These are phyloP conservation scores for Leishmania amazonensis DNA, from an alignment of 208 protist genomes.

Conservation along the genomic window DNA sequence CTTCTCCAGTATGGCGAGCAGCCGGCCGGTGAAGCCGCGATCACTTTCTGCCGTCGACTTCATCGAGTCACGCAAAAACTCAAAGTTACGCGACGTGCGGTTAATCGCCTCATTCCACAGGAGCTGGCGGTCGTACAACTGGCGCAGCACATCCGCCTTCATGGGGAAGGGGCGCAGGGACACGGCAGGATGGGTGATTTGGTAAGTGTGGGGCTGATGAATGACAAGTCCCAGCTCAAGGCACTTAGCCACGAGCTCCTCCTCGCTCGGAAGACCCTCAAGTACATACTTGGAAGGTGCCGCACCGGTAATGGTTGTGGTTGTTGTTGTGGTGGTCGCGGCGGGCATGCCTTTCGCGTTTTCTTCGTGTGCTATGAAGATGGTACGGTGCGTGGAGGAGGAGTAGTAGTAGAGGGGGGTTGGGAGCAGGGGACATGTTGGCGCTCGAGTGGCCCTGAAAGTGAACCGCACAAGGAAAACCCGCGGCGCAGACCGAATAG, in stretches of 20 bases:
- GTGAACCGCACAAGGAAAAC: not conserved
- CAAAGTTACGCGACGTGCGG: slow-evolving; percentile 68
- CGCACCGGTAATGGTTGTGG: not conserved
- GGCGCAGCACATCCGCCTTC: slow-evolving; percentile 31
- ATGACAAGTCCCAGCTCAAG: slow-evolving; percentile 79
- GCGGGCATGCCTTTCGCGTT: not conserved
- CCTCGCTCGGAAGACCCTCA: slow-evolving; percentile 37
- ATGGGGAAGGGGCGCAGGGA: slow-evolving; percentile 68
- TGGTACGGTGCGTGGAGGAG: not conserved
- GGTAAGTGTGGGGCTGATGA: slow-evolving; percentile 36
- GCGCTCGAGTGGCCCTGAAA: not conserved
- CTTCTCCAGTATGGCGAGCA: slow-evolving; percentile 83
- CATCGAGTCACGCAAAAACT: slow-evolving; percentile 61
- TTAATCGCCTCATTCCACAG: slow-evolving; percentile 89
- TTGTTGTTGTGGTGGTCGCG: not conserved
- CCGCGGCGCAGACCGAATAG: not conserved
- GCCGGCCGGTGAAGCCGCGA: slow-evolving; percentile 77
- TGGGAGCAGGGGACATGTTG: not conserved
- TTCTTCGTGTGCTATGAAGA: too few relatives aligned
- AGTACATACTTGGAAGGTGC: not conserved
- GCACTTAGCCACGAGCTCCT: slow-evolving; percentile 77
- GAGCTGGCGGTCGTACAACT: slow-evolving; percentile 48
- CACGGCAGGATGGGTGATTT: slow-evolving; percentile 57
- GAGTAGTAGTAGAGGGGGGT: not conserved
- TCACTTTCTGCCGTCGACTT: slow-evolving; percentile 70